Evolutionary conservation across 805 yeast species (phyloP), one percentile per base, ranked within the genome.

Genomic region (Novakomyces olei): DNA sequence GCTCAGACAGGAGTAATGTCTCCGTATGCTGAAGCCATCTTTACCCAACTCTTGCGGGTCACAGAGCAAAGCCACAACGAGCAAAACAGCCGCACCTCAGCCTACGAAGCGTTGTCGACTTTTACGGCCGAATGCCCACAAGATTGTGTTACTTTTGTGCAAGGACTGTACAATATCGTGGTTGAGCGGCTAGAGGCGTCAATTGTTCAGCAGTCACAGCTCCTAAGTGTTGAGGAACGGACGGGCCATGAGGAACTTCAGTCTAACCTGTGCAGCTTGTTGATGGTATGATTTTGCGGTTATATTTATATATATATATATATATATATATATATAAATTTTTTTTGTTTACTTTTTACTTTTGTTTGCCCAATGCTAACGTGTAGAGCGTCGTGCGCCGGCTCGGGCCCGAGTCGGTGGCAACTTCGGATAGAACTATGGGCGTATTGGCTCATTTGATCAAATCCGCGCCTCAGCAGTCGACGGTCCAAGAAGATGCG

Each of bases 401-500:
- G 49, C 69, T 76, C 32, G 28, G 37, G 18, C 41, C 41, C 5
- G 79, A 75, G 33, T 47, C 52, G 23, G 70, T 69, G 31, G 79
- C 78, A 5, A 46, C 49, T 6, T 63, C 93, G 8, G 94, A 85
- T 51, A 66, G 63, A 48, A 62, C 88, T 49, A 83, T 85, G 95
- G 68, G 69, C 31, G 59, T 80, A 50, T 73, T 85, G 46, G 57
- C 83, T 47, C 72, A 68, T 46, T 58, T 88, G 46, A 60, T 88
- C 48, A 65, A 65, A 65, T 69, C 47, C 42, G 60, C 58, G 53
- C 58, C 57, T 44, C 69, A 73, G 31, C 72, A 72, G 52, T 69
- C 92, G 6, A 56, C 80, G 32, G 72, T 85, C 34, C 98, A 88
- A 52, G 98, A 88, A 55, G 98, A 88, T 51, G 70, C 88, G 5